These are phyloP conservation scores for Deinandra increscens DNA, from an alignment of 129 eudicot genomes.

Conservation along the genomic window DNA sequence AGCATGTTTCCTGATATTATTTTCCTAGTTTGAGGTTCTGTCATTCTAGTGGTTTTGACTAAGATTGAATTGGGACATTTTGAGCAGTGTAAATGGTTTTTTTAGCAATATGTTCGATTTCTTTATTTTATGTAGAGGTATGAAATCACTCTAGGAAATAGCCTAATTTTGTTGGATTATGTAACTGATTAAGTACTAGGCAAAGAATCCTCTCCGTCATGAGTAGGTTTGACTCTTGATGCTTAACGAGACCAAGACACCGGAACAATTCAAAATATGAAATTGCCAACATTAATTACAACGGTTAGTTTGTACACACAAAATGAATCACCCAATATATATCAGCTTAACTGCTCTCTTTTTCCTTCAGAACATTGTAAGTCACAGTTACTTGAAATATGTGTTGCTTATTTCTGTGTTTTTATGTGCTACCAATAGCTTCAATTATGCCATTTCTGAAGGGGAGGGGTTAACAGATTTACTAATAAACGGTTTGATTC, in stretches of 20 bases:
- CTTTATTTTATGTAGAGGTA: neutral
- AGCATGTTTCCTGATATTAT: neutral
- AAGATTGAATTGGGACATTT: neutral
- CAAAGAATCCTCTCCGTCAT: neutral
- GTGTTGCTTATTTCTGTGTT: neutral
- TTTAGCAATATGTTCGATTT: neutral
- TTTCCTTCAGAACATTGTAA: neutral
- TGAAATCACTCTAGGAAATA: neutral
- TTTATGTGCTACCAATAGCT: neutral
- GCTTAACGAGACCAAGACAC: constrained; percentile 1
- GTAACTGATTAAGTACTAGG: neutral
- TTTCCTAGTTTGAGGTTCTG: neutral
- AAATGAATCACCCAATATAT: constrained; percentile 9
- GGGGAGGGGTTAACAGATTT: no score
- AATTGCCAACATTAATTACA: neutral
- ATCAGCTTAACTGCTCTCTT: neutral
- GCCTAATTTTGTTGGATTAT: neutral
- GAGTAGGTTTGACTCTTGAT: constrained; percentile 8
- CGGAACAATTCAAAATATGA: neutral
- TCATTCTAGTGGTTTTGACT: no score
- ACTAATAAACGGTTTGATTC: no score
- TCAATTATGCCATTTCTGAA: neutral
- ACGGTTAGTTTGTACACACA: constrained; percentile 1
- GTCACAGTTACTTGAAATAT: neutral
- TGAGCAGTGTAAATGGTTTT: neutral